These are phyloP conservation scores for Saturnispora sanitii DNA, from an alignment of 805 yeast species.

Conservation along the genomic window DNA sequence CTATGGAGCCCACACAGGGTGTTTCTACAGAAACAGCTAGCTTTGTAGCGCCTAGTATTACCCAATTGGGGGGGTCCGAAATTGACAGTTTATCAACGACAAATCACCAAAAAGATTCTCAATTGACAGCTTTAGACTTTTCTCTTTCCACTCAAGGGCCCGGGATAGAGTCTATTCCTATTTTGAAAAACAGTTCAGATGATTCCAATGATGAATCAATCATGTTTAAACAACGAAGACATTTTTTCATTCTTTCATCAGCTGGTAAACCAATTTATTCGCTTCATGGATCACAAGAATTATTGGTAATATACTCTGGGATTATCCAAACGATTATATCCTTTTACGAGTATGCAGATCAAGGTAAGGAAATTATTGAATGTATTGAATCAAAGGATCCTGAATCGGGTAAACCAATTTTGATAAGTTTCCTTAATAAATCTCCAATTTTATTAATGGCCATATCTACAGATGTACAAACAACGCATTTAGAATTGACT, in stretches of 20 bases:
- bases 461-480: conserved; percentile 47
- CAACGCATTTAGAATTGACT: conserved; percentile 34
- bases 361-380: conserved; percentile 30
- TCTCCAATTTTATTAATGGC: conserved; percentile 70
- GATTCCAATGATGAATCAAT: conserved; percentile 19
- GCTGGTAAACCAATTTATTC: conserved; percentile 90
- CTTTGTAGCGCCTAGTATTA: neutral
- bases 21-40: conserved; percentile 10
- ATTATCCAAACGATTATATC: conserved; percentile 70
- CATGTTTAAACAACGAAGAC: conserved; percentile 40
- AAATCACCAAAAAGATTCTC: too few species aligned
- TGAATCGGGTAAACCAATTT: conserved; percentile 26
- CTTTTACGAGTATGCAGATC: conserved; percentile 43
- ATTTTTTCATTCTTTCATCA: conserved; percentile 65
- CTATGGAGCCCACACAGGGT: conserved; percentile 9
- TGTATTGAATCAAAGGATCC: conserved; percentile 40
- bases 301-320: conserved; percentile 64
- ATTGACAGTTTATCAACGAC: too few species aligned
- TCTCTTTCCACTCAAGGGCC: conserved; percentile 4
- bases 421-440: conserved; percentile 51
- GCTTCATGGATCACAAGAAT: conserved; percentile 60
- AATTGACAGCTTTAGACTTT: neutral
- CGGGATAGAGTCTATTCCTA: conserved; percentile 12
- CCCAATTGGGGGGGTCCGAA: conserved; percentile 6
- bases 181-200: conserved; percentile 21